These are phyloP conservation scores for Luffa aegyptiaca DNA, from an alignment of 306 rosid species.

Conservation along the genomic window DNA sequence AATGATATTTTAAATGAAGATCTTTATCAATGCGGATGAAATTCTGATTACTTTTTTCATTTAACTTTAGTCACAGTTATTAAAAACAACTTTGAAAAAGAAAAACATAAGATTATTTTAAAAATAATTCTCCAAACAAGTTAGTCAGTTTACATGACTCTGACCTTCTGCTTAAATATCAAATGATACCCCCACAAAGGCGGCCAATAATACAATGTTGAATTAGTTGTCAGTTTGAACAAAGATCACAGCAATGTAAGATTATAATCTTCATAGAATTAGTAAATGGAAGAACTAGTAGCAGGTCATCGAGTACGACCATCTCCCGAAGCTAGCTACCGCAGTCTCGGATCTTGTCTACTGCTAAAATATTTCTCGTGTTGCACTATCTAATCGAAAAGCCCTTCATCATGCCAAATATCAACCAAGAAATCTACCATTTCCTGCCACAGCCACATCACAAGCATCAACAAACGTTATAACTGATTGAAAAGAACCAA, in stretches of 20 bases:
- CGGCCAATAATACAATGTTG: background rate
- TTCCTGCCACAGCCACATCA: conserved; percentile 49
- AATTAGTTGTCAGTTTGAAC: background rate
- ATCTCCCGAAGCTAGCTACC: background rate
- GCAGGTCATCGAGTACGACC: background rate
- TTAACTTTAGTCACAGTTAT: no score
- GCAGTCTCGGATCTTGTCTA: background rate
- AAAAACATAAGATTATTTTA: background rate
- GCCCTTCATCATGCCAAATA: conserved; percentile 80
- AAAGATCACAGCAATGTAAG: background rate
- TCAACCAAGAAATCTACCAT: conserved; percentile 97
- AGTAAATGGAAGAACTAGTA: background rate
- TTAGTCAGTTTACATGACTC: background rate
- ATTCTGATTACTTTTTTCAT: no score
- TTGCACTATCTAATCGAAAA: conserved; percentile 36
- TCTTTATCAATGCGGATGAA: no score
- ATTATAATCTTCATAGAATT: background rate
- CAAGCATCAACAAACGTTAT: background rate
- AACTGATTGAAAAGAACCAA: background rate
- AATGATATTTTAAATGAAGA: no score
- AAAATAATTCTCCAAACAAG: background rate
- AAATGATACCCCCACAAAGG: background rate
- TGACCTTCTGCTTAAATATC: background rate
- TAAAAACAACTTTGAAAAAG: background rate
- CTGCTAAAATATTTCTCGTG: background rate